Conservation (phyloP, 2,329 filamentous ascomycete genomes). For the Cryphonectria carpinicola region DNA sequence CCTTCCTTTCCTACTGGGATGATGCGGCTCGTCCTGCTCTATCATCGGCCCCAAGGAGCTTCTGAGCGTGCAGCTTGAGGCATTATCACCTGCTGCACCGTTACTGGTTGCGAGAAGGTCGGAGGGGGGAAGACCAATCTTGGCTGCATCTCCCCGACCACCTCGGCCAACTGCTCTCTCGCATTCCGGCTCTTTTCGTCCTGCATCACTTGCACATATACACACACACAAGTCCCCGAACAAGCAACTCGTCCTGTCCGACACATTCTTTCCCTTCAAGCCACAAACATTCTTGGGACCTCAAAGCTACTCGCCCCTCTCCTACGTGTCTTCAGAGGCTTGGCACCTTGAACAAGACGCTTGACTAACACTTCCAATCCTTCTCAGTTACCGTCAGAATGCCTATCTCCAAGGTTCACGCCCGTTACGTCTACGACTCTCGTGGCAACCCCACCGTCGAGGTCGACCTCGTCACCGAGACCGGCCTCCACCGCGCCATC, state of each 20-base stretch:
- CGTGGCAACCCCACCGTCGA: constrained; percentile 98
- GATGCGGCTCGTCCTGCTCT: neutral
- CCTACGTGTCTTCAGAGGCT: neutral
- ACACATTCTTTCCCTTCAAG: neutral
- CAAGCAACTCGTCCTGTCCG: neutral
- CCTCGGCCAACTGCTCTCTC: constrained; percentile 1
- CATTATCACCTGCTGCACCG: constrained; percentile 23
- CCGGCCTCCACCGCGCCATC: constrained; percentile 94
- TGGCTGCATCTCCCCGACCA: neutral
- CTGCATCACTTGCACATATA: neutral
- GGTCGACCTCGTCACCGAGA: constrained; percentile 96
- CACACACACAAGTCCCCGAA: neutral
- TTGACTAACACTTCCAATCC: constrained; percentile 11
- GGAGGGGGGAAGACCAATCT: neutral
- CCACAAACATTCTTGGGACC: neutral
- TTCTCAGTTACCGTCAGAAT: constrained; percentile 59
- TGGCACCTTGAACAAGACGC: neutral
- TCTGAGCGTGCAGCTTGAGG: constrained; percentile 16
- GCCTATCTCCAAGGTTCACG: constrained; percentile 89
- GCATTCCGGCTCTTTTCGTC: neutral
- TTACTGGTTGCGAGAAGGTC: neutral
- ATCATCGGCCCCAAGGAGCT: neutral
- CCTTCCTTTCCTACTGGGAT: neutral
- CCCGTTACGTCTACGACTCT: constrained; percentile 97
- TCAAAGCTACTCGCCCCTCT: neutral